Percentiles rank a stretch among this genome's conserved stretches.
Conservation (phyloP, 805 yeast genomes). For the Saccharomycopsis microspora region DNA sequence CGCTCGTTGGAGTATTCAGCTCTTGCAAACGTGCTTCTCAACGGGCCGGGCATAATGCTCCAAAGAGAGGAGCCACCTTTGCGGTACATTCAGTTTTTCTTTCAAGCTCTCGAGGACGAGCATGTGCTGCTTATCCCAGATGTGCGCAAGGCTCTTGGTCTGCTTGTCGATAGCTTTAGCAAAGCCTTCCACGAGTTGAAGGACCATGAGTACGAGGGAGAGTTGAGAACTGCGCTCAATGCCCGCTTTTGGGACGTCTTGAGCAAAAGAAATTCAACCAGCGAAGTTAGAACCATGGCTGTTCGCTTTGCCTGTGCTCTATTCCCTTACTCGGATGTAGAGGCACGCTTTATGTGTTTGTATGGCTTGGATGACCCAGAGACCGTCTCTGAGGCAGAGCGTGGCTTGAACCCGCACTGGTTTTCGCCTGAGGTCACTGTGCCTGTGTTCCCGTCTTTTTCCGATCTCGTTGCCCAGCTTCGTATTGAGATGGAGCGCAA, state of each 20-base stretch:
- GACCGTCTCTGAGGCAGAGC: constrained; percentile 40
- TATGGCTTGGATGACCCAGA: constrained; percentile 70
- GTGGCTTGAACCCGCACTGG: constrained; percentile 81
- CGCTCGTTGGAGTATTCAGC: constrained; percentile 56
- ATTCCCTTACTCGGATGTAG: constrained; percentile 55
- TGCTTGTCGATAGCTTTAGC: constrained; percentile 39
- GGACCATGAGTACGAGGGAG: neutral
- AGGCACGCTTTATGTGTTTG: constrained; percentile 56
- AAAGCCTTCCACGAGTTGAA: constrained; percentile 10
- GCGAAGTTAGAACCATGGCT: constrained; percentile 50
- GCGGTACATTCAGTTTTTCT: constrained; percentile 49
- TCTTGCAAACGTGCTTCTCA: constrained; percentile 43
- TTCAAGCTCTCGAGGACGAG: constrained; percentile 61
- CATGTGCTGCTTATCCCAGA: constrained; percentile 48
- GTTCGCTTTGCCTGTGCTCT: constrained; percentile 53
- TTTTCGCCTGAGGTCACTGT: constrained; percentile 17
- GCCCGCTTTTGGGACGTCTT: constrained; percentile 7
- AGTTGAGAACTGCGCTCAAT: constrained; percentile 4
- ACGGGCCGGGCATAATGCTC: constrained; percentile 25
- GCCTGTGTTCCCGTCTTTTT: constrained; percentile 45
- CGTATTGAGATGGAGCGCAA: constrained; percentile 20
- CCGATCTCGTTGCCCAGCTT: constrained; percentile 26
- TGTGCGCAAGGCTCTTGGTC: constrained; percentile 60
- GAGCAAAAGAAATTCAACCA: constrained; percentile 23
- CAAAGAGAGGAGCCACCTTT: constrained; percentile 33